These are phyloP conservation scores for Wickerhamiella cacticola DNA, from an alignment of 805 yeast species.

Conservation along the genomic window DNA sequence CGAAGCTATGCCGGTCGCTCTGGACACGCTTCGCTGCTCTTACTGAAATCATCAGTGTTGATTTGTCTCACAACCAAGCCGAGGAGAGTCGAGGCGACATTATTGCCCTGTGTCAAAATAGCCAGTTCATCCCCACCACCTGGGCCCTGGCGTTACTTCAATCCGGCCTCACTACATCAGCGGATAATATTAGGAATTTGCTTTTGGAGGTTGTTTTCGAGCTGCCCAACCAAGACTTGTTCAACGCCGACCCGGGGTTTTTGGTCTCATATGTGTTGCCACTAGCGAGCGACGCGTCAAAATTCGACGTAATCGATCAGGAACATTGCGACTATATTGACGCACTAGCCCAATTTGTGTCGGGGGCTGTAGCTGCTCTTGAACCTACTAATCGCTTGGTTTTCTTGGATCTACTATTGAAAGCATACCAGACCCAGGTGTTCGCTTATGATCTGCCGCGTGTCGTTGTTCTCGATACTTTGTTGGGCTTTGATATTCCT, in stretches of 20 bases:
- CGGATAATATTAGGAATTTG: constrained; percentile 64
- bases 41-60: constrained; percentile 70
- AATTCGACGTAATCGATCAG: constrained; percentile 36
- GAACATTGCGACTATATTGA: constrained; percentile 48
- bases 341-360: constrained; percentile 37
- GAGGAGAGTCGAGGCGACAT: constrained; percentile 64
- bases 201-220: constrained; percentile 44
- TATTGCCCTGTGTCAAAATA: constrained; percentile 37
- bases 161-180: constrained; percentile 62
- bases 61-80: constrained; percentile 76
- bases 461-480: not conserved
- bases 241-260: constrained; percentile 35
- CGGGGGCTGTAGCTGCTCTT: constrained; percentile 29
- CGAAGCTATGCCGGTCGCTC: constrained; percentile 24
- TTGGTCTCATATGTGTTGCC: constrained; percentile 38
- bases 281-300: constrained; percentile 51
- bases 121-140: constrained; percentile 44
- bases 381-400: constrained; percentile 19
- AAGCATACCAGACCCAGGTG: constrained; percentile 1
- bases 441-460: constrained; percentile 9
- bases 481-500: constrained; percentile 3
- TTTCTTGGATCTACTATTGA: constrained; percentile 14
- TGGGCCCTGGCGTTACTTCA: constrained; percentile 68
- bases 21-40: constrained; percentile 69
- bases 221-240: constrained; percentile 38